A percentile compares a stretch with the other conserved stretches of the same genome.
Conservation (phyloP, 495 filamentous ascomycete genomes). For the Bombardia bombarda region DNA sequence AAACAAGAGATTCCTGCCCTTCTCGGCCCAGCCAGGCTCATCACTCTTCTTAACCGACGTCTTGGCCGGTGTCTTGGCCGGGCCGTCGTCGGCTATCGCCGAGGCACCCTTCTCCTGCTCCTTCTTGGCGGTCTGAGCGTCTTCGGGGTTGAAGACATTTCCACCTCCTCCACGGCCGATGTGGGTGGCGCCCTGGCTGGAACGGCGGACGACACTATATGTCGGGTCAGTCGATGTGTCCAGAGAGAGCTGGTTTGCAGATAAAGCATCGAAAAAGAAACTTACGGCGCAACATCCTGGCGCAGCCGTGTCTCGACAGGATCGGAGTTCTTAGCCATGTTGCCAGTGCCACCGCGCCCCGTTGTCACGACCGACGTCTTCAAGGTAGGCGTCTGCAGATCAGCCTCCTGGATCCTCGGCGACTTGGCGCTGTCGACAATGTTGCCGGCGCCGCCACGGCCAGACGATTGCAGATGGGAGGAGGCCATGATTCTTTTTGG, state of each 20-base stretch:
- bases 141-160: conserved; percentile 41
- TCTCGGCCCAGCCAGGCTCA: conserved; percentile 41
- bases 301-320: conserved; percentile 62
- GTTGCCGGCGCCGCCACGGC: conserved; percentile 62
- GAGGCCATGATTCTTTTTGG: too few relatives aligned
- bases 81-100: conserved; percentile 16
- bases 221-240: neutral
- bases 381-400: conserved; percentile 74
- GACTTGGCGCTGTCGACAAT: conserved; percentile 52
- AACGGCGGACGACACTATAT: conserved; percentile 30
- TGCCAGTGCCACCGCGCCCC: conserved; percentile 55
- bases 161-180: conserved; percentile 50
- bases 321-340: conserved; percentile 64
- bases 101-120: conserved; percentile 28
- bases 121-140: conserved; percentile 25
- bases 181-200: conserved; percentile 31
- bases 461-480: conserved; percentile 36
- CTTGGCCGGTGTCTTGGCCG: too few relatives aligned
- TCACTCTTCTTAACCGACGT: conserved; percentile 4
- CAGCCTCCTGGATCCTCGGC: conserved; percentile 40
- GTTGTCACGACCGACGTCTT: conserved; percentile 80
- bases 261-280: neutral
- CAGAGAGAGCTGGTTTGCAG: conserved; percentile 15
- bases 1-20: conserved; percentile 42
- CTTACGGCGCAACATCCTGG: conserved; percentile 69